A percentile compares a stretch with the other conserved stretches of the same genome.
These are phyloP conservation scores for Pinus tabuliformis DNA, from an alignment of 75 land plant species.

Conservation along the genomic window DNA sequence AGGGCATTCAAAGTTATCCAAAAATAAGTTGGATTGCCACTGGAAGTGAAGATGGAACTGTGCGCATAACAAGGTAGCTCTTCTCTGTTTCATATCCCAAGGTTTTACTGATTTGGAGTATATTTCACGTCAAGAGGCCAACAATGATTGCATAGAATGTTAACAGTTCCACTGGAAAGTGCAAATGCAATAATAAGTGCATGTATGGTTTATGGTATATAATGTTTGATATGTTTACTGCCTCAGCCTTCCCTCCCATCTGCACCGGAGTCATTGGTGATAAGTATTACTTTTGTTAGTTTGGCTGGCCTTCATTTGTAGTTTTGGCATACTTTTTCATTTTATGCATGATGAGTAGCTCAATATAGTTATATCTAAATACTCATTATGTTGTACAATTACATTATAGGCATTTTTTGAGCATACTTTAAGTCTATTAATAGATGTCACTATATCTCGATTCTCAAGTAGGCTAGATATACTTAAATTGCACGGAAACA, in stretches of 20 bases:
- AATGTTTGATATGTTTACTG: neutral
- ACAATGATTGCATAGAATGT: neutral
- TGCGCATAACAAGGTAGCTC: slow-evolving; percentile 71
- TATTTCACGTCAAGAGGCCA: neutral
- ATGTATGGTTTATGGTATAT: neutral
- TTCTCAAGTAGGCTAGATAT: too few species aligned
- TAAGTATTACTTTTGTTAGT: neutral
- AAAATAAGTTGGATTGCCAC: slow-evolving; percentile 62
- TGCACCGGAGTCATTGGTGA: neutral
- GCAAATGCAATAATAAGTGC: neutral
- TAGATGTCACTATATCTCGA: too few species aligned
- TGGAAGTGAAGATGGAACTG: slow-evolving; percentile 98
- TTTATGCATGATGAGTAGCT: neutral
- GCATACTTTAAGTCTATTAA: too few species aligned
- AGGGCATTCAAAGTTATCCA: neutral
- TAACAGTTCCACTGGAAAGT: neutral
- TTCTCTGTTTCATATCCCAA: neutral
- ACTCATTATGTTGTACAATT: too few species aligned
- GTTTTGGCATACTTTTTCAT: neutral
- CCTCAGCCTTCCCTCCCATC: neutral
- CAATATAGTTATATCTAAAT: neutral
- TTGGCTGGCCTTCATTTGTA: neutral
- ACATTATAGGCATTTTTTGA: too few species aligned
- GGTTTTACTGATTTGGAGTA: neutral
- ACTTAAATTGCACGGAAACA: too few species aligned